Evolutionary conservation across 192 early-diverging fungal species (phyloP).

Genomic region (Gigaspora rosea): DNA sequence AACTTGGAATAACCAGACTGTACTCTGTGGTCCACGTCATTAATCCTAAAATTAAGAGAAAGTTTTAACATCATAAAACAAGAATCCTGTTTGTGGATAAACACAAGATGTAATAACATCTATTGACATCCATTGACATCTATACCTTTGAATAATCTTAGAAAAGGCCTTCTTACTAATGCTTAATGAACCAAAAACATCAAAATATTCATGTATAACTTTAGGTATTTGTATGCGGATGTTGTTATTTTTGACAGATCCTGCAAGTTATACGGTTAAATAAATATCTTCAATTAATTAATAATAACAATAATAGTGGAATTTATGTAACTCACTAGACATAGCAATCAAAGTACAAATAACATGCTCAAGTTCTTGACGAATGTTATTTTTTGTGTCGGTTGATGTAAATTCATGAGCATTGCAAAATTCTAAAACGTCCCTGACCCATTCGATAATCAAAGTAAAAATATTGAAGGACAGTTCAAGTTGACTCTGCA

Average conservation of each 20-base stretch:
- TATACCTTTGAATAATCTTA: constrained; percentile 25
- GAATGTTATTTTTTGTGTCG: not conserved
- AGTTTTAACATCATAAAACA: no score
- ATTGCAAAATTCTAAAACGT: constrained; percentile 17
- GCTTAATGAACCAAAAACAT: constrained; percentile 35
- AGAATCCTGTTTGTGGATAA: not conserved
- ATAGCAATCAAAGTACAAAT: not conserved
- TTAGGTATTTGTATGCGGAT: constrained; percentile 25
- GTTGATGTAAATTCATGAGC: not conserved
- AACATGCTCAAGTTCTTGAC: not conserved
- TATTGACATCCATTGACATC: not conserved
- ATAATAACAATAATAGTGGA: not conserved
- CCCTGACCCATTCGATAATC: constrained; percentile 14
- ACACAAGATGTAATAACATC: not conserved
- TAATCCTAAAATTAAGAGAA: no score
- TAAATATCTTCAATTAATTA: not conserved
- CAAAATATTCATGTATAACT: constrained; percentile 31
- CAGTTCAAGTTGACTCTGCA: not conserved
- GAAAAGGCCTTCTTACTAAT: not conserved
- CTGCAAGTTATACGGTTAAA: constrained; percentile 7
- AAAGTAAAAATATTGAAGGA: constrained; percentile 8
- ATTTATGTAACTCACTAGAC: not conserved
- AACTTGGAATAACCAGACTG: constrained; percentile 34
- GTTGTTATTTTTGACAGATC: constrained; percentile 21
- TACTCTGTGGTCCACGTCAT: constrained; percentile 39